Evolutionary conservation across 2,329 filamentous ascomycete genomes (phyloP).

Genomic region (Alternaria conjuncta): DNA sequence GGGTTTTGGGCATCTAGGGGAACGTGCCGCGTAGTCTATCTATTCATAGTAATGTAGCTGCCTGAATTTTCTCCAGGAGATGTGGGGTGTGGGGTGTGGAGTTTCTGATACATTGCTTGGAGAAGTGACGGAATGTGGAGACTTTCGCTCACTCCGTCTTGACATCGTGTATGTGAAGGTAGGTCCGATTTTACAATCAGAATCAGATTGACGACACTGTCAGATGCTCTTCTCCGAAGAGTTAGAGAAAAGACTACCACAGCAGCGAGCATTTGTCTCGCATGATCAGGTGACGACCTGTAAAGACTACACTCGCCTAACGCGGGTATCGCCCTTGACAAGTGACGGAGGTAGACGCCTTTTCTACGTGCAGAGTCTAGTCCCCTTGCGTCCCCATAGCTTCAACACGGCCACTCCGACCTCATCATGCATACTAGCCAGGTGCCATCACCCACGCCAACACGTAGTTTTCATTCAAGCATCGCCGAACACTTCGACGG

Average conservation of each 20-base stretch:
- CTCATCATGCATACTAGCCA: background rate
- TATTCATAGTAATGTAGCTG: background rate
- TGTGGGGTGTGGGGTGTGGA: background rate
- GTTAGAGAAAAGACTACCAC: fast-evolving
- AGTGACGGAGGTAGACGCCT: background rate
- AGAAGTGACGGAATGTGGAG: background rate
- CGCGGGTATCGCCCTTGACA: background rate
- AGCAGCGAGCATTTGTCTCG: background rate
- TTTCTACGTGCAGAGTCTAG: background rate
- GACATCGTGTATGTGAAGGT: background rate
- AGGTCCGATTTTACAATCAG: background rate
- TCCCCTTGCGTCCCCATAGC: background rate
- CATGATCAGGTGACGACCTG: background rate
- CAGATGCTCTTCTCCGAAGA: background rate
- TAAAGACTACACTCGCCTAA: background rate
- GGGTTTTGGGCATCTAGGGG: background rate
- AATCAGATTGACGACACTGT: background rate
- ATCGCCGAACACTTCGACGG: background rate
- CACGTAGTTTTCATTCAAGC: background rate
- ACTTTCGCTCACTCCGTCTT: background rate
- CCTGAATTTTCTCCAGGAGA: background rate
- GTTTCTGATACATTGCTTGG: background rate
- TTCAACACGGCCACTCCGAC: background rate
- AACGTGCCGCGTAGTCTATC: background rate
- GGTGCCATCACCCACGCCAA: background rate